Conservation (phyloP, 768 basidiomycete species). For the Amanita molliuscula region DNA sequence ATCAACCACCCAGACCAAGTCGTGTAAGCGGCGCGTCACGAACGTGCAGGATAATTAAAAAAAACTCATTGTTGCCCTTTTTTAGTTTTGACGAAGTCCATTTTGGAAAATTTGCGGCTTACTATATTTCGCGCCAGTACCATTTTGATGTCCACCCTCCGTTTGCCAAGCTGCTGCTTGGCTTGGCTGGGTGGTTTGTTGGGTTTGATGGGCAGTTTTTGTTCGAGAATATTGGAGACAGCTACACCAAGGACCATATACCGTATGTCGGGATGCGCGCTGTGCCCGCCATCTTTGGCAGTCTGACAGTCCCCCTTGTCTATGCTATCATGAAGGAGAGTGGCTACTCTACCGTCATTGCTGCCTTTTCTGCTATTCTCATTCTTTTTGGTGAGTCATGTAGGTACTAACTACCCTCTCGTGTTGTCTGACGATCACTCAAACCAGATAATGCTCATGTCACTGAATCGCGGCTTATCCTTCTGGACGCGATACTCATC, state of each 20-base stretch:
- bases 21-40: conserved; percentile 47
- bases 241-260: conserved; percentile 76
- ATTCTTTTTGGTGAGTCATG: conserved; percentile 73
- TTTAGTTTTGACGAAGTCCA: conserved; percentile 96
- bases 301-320: conserved; percentile 82
- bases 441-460: conserved; percentile 87
- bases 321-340: conserved; percentile 98
- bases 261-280: conserved; percentile 93
- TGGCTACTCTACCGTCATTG: conserved; percentile 86
- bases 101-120: conserved; percentile 95
- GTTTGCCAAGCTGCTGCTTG: conserved; percentile 91
- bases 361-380: conserved; percentile 80
- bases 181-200: conserved; percentile 90
- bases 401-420: not conserved
- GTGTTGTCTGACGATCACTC: not conserved
- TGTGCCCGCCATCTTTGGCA: conserved; percentile 85
- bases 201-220: conserved; percentile 92
- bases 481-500: conserved; percentile 87
- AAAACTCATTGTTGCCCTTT: not conserved
- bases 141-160: conserved; percentile 99
- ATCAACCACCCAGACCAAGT: conserved; percentile 93
- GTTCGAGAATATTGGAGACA: conserved; percentile 94
- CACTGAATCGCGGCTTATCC: conserved; percentile 91
- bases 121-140: conserved; percentile 88
- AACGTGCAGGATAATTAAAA: not conserved